phyloP scores from a whole-genome alignment of 148 eudicot species.

The Oxyria digyna region DNA sequence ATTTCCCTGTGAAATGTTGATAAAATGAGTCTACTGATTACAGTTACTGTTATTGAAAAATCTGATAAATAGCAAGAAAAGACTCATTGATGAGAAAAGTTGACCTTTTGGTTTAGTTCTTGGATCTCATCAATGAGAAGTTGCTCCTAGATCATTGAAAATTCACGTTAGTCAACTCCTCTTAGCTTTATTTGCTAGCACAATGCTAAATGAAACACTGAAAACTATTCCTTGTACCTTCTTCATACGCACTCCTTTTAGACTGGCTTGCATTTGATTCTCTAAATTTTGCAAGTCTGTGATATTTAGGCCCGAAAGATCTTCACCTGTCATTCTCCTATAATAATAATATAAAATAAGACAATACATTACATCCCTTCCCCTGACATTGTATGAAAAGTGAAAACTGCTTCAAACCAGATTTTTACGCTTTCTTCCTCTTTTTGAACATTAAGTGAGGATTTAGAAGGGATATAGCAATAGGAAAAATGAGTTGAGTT shows the following conservation, averaged over 20 bases:
- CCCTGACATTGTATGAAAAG: neutral
- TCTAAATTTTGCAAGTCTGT: conserved; percentile 37
- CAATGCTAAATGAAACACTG: neutral
- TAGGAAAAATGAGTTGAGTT: neutral
- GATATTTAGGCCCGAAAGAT: conserved; percentile 26
- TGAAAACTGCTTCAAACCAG: neutral
- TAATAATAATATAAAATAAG: neutral
- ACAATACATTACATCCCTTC: neutral
- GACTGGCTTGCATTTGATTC: conserved; percentile 28
- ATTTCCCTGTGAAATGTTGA: conserved; percentile 8
- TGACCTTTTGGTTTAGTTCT: conserved; percentile 54
- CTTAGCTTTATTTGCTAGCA: neutral
- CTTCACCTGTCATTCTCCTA: conserved; percentile 35
- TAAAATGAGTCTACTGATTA: conserved; percentile 25
- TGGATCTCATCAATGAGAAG: conserved; percentile 51
- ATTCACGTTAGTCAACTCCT: neutral
- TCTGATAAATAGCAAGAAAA: conserved; percentile 40
- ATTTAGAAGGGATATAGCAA: neutral
- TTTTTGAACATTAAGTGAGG: neutral
- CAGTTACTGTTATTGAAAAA: conserved; percentile 24
- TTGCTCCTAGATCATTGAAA: conserved; percentile 38
- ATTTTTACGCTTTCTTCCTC: neutral
- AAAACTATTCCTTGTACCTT: conserved; percentile 16
- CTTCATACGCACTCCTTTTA: conserved; percentile 22
- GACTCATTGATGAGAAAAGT: conserved; percentile 11